A percentile compares a stretch with the other conserved stretches of the same genome.
phyloP scores from a whole-genome alignment of 148 eudicot genomes.

The Diospyros lotus region DNA sequence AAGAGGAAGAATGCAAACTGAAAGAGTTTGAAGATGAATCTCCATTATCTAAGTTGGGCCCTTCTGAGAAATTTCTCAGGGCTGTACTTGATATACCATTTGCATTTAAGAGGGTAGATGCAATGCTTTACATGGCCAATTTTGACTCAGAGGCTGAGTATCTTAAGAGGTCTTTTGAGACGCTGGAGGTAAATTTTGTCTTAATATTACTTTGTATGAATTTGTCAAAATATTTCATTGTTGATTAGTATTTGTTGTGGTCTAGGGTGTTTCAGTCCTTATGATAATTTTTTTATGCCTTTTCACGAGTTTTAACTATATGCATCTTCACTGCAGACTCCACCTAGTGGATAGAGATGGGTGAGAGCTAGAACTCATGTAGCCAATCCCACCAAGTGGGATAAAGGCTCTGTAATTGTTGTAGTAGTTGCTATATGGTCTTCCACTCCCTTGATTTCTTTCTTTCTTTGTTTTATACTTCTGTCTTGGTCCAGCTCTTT shows the following conservation, averaged over 20 bases:
- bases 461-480: too few species aligned
- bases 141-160: constrained; percentile 84
- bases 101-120: constrained; percentile 80
- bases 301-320: too few species aligned
- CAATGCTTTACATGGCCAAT: constrained; percentile 76
- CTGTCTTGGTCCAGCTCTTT: too few species aligned
- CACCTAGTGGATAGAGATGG: too few species aligned
- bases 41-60: constrained; percentile 58
- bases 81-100: constrained; percentile 75
- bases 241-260: not conserved
- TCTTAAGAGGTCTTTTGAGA: constrained; percentile 68
- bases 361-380: too few species aligned
- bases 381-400: too few species aligned
- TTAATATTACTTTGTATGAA: not conserved
- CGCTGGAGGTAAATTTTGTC: constrained; percentile 54
- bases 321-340: too few species aligned
- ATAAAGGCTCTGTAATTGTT: too few species aligned
- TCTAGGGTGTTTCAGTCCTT: not conserved
- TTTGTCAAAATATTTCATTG: not conserved
- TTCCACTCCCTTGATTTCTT: too few species aligned
- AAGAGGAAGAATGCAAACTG: constrained; percentile 73
- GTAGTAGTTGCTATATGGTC: too few species aligned
- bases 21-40: constrained; percentile 61
- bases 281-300: too few species aligned
- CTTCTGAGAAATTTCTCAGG: constrained; percentile 86